Base-by-base conservation (phyloP, 192 early-diverging fungal species). In the Backusella parvicylindrica region DNA sequence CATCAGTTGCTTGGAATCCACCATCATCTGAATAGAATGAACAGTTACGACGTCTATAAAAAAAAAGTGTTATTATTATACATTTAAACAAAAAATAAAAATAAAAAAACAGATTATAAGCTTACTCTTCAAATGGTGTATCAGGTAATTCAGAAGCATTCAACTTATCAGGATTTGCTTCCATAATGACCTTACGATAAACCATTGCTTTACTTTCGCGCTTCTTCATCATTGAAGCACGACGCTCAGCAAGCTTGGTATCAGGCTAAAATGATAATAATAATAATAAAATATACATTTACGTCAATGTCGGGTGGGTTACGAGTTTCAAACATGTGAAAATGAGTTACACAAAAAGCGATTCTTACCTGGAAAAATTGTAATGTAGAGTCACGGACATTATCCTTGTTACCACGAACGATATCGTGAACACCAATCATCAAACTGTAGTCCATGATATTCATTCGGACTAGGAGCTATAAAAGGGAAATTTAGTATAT, bases 371-470 rank as follows among this genome's bases (percentile, higher is more conserved):
- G 81, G 75, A 96, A 95, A 26, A 96, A 92, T 21, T 91, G 87
- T 33, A 98, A 86, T n/a, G 95, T 95, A 35, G 91, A 91, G 83
- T 99, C 94, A 78, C 97, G 92, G 68, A 99, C 94, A 78, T 95
- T 95, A 75, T 95, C 91, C 36, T 87, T 89, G 81, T 98, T 97
- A 28, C 95, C 95, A 32, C 91, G 89, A 21, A 88, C 86, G 32
- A 94, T 87, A 75, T 99, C 93, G 79, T 98, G 97, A 31, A 95
- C 88, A n/a, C 98, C 97, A 72, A 99, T 84, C 36, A 99, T 83
- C 43, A 99, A 86, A 76, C 95, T 97, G 82, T 99, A 99, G 84
- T 99, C 97, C 97, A 99, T 78, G n/a, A 78, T 73, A 63, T 78
- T 73, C 43, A 78, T 36, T 69, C 71, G 40, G 5, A 73, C 68